Evolutionary conservation across 306 rosid species (phyloP), one percentile per base, ranked within the genome.

Genomic region (Purshia tridentata): DNA sequence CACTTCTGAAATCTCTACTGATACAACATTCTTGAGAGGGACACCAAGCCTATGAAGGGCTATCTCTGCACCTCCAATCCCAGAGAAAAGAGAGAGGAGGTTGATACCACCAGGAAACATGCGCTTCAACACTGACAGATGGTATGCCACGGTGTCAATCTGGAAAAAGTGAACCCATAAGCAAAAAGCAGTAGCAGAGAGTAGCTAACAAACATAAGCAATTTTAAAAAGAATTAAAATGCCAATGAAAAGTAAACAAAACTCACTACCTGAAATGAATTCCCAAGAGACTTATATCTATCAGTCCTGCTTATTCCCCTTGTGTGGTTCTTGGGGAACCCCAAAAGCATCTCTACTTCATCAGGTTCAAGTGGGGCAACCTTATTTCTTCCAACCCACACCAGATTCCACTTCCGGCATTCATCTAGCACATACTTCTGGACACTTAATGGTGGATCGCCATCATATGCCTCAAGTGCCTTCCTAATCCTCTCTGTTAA

Each of bases 301-400:
- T 95, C 99, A 0, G 97, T 95, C 76, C 99, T 81, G 73, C 98
- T 95, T 45, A 91, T 91, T 70, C 99, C 99, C 57, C 99, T 86
- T 23, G 99, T 95, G 77, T 95, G 99, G 84, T 95, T 88, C 84
- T 72, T 91, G 12, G 97, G 98, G 72, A 91, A 95, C 41, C 99
- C 99, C 71, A 95, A 67, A 72, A 95, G 84, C 75, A 83, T 85
- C 69, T 95, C 99, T 1, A 91, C 95, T 77, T 95, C 99, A 59
- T 91, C 99, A 2, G 93, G 88, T 80, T 95, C 99, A 15, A 94
- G 84, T 0, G 99, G 99, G 76, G 99, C 99, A 65, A 88, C 89
- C 84, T 94, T 94, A 53, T 91, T 94, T 81, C 86, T 88, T 60
- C 97, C 98, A n/a, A 94, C 98, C 98, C 98, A 94, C 35, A 94